phyloP scores from a whole-genome alignment of 257 asterid species.

The Lycium barbarum region DNA sequence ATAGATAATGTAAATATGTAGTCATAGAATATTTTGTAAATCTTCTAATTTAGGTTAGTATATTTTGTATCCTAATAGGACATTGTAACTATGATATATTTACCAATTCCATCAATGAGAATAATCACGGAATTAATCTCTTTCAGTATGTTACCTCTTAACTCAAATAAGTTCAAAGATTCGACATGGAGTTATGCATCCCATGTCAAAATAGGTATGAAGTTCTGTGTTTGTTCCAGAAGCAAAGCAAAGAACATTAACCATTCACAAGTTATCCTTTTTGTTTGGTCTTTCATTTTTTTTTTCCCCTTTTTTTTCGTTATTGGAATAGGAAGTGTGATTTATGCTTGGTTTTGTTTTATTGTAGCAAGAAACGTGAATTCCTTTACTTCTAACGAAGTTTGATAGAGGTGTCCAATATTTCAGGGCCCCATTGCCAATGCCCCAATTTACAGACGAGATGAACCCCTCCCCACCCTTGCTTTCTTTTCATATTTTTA shows the following conservation, averaged over 20 bases:
- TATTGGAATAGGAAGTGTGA: background rate
- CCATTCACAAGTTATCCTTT: background rate
- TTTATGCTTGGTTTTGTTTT: background rate
- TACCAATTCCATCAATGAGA: too few relatives aligned
- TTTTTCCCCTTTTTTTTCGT: background rate
- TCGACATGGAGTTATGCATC: background rate
- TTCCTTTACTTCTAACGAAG: background rate
- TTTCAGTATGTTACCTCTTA: background rate
- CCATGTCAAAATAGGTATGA: background rate
- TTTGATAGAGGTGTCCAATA: background rate
- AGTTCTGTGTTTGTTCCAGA: background rate
- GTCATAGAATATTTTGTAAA: too few relatives aligned
- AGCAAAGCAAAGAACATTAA: slow-evolving; percentile 30
- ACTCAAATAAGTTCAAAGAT: background rate
- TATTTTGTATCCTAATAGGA: too few relatives aligned
- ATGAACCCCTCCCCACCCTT: background rate
- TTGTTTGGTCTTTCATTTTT: background rate
- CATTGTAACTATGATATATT: too few relatives aligned
- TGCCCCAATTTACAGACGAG: background rate
- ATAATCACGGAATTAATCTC: too few relatives aligned
- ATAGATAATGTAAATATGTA: too few relatives aligned
- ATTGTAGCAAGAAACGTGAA: background rate
- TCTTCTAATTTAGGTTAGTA: too few relatives aligned
- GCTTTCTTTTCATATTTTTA: background rate
- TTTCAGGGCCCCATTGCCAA: slow-evolving; percentile 3